Percentiles rank a stretch among this genome's conserved stretches.
phyloP scores from a whole-genome alignment of 2,329 filamentous ascomycete species.

The Bisporella sp. region DNA sequence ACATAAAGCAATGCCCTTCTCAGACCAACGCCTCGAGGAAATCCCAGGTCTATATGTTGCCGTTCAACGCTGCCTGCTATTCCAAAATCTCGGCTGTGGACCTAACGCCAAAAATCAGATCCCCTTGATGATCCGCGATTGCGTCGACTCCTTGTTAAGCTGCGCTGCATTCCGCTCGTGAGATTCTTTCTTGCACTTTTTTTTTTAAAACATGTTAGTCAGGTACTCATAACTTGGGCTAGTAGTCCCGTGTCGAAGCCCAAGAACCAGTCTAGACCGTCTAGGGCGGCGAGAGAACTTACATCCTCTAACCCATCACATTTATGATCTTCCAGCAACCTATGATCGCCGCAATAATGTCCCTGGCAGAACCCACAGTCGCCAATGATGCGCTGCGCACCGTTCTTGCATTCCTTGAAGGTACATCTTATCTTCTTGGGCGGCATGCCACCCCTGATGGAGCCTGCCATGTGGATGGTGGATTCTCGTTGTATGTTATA shows the following conservation, averaged over 20 bases:
- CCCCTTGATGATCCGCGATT: conserved; percentile 71
- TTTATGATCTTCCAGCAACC: conserved; percentile 89
- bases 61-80: no score
- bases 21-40: no score
- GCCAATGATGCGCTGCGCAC: conserved; percentile 86
- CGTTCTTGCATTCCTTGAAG: conserved; percentile 82
- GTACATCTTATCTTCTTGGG: conserved; percentile 78
- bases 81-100: no score
- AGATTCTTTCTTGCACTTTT: conserved; percentile 88
- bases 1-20: no score
- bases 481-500: conserved; percentile 41
- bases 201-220: conserved; percentile 28
- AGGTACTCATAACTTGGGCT: conserved; percentile 31
- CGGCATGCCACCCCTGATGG: conserved; percentile 52
- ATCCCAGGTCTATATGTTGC: no score
- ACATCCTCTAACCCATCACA: conserved; percentile 87
- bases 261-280: background rate
- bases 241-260: conserved; percentile 27
- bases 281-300: conserved; percentile 31
- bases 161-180: conserved; percentile 91
- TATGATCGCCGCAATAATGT: conserved; percentile 91
- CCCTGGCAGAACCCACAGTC: conserved; percentile 94
- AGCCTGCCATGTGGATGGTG: conserved; percentile 47
- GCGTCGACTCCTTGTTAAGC: conserved; percentile 85
- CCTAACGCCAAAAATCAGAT: conserved; percentile 43